phyloP scores from a whole-genome alignment of 495 filamentous ascomycete species.

The Apodospora peruviana region DNA sequence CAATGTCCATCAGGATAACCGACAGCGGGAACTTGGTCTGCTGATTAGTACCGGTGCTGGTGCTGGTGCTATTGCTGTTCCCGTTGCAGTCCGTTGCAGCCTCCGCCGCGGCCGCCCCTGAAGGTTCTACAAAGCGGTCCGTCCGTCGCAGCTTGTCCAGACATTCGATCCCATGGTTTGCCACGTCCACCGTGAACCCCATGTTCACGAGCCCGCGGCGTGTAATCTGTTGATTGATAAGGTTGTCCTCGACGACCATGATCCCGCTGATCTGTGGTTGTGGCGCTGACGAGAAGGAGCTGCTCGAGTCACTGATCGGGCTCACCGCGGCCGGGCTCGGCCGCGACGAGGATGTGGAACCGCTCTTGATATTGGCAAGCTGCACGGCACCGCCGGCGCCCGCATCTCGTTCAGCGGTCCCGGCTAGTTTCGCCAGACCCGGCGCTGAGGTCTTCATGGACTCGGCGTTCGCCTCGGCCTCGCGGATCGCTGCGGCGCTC shows the following conservation, averaged over 20 bases:
- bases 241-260: constrained; percentile 71
- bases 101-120: constrained; percentile 8
- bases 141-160: constrained; percentile 43
- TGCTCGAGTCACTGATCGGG: constrained; percentile 1
- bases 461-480: constrained; percentile 19
- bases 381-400: no score
- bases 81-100: constrained; percentile 9
- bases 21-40: constrained; percentile 16
- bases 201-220: constrained; percentile 56
- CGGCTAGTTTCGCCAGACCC: constrained; percentile 3
- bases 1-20: constrained; percentile 73
- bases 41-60: constrained; percentile 1
- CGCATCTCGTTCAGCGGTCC: background rate
- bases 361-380: background rate
- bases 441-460: background rate
- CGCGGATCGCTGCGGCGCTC: constrained; percentile 19
- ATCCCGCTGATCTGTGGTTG: constrained; percentile 33
- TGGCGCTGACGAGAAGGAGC: background rate
- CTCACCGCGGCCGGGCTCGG: constrained; percentile 6
- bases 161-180: constrained; percentile 73
- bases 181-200: constrained; percentile 61
- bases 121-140: constrained; percentile 21
- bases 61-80: constrained; percentile 12
- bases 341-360: constrained; percentile 2
- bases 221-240: constrained; percentile 68